Evolutionary conservation across 2,329 filamentous ascomycete species (phyloP).

Genomic region (Aspergillus thermomutatus): DNA sequence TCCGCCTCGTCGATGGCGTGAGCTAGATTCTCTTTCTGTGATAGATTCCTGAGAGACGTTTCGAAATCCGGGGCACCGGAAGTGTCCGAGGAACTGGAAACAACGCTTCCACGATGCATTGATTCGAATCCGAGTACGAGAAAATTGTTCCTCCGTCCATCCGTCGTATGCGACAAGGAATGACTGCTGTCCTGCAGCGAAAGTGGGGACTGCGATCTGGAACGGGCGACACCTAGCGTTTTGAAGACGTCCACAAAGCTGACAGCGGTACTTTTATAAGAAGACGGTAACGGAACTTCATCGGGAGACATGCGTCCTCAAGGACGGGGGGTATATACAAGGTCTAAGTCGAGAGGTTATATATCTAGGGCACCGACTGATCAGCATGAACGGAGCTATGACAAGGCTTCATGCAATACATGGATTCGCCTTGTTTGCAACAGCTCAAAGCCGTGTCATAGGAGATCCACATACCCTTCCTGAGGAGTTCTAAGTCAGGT

Average conservation of each 20-base stretch:
- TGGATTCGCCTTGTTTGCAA: slow-evolving; percentile 1
- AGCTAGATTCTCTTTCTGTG: slow-evolving; percentile 32
- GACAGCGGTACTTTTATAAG: slow-evolving; percentile 35
- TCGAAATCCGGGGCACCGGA: slow-evolving; percentile 38
- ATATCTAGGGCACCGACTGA: slow-evolving; percentile 13
- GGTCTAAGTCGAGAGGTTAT: slow-evolving; percentile 15
- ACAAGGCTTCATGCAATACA: slow-evolving; percentile 3
- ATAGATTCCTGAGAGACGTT: slow-evolving; percentile 31
- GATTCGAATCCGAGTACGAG: slow-evolving; percentile 35
- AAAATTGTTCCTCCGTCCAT: slow-evolving; percentile 32
- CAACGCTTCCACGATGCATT: slow-evolving; percentile 41
- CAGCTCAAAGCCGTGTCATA: neutral
- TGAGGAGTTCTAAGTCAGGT: slow-evolving; percentile 4
- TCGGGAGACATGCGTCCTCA: slow-evolving; percentile 41
- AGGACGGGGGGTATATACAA: slow-evolving; percentile 16
- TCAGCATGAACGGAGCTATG: slow-evolving; percentile 11
- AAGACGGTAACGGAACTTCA: slow-evolving; percentile 36
- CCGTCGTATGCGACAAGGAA: slow-evolving; percentile 26
- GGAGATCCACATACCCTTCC: slow-evolving; percentile 12
- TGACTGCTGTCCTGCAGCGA: slow-evolving; percentile 32
- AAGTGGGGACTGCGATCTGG: slow-evolving; percentile 37
- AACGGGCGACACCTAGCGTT: slow-evolving; percentile 37
- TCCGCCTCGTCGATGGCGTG: slow-evolving; percentile 40
- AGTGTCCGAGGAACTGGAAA: slow-evolving; percentile 38
- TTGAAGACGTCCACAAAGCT: slow-evolving; percentile 44